Evolutionary conservation across 768 basidiomycete genomes (phyloP), one percentile per base, ranked within the genome.

Genomic region (Royoungia palumana): DNA sequence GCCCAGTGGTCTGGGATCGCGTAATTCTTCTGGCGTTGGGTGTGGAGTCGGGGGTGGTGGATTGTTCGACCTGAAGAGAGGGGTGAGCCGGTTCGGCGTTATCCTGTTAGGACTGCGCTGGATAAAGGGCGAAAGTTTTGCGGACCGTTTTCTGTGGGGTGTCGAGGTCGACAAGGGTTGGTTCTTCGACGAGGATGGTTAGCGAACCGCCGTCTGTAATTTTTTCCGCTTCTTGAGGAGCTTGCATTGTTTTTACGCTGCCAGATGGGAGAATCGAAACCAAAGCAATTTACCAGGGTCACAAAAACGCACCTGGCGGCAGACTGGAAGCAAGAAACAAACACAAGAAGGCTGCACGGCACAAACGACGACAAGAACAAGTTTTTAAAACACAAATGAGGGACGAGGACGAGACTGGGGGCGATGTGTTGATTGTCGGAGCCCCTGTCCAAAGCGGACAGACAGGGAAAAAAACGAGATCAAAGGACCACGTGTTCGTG

Each of bases 391-490:
- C 20, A 16, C 34, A 50, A 58, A 49, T 17, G 50, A 51, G 36
- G 38, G 56, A 28, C 54, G 41, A 20, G 40, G 47, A 32, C 37
- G 51, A 25, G 38, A 47, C 57, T 54, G 55, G 53, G 50, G 59
- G 48, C 44, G 59, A 58, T 63, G 61, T 46, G 65, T 67, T 53
- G 65, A 67, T 67, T 68, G 65, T 68, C 66, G 60, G 63, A 66
- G 65, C 65, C 65, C 65, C 65, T 66, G 65, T 67, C 65, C 61
- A 65, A 61, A 50, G 52, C 63, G 58, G 65, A 59, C 55, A 49
- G 60, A 63, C 66, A 65, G 59, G 63, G 66, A 63, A 67, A 66
- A 66, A 66, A 66, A 63, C 60, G 47, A 65, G 61, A 66, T 66
- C 63, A 66, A 63, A 61, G 44, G 52, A 49, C 42, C 65, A 66